Percentiles rank a stretch among this genome's conserved stretches.
Evolutionary conservation across 306 rosid genomes (phyloP).

Genomic region (Purshia tridentata): DNA sequence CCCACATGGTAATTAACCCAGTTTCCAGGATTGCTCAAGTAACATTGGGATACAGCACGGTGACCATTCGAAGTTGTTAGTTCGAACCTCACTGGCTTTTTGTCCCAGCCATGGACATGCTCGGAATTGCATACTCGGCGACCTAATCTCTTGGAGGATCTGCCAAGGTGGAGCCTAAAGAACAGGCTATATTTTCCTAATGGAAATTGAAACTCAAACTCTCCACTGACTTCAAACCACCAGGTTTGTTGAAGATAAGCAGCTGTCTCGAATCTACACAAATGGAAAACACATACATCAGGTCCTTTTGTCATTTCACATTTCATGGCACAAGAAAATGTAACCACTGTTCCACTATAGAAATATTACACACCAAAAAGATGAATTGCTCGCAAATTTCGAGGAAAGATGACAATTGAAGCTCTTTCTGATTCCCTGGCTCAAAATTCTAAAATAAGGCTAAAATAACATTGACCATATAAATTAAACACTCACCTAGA

Average conservation of each 20-base stretch:
- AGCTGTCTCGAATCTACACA: constrained; percentile 63
- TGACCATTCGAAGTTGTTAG: constrained; percentile 74
- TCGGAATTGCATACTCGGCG: constrained; percentile 64
- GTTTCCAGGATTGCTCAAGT: constrained; percentile 63
- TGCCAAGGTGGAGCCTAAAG: constrained; percentile 80
- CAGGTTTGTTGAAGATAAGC: constrained; percentile 95
- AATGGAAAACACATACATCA: background rate
- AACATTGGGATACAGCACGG: constrained; percentile 44
- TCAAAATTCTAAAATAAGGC: constrained; percentile 4
- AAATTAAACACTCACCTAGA: constrained; percentile 63
- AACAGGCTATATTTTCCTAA: constrained; percentile 56
- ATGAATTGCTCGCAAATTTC: background rate
- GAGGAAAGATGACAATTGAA: background rate
- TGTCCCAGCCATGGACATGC: constrained; percentile 80
- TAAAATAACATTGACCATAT: background rate
- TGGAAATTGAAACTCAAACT: constrained; percentile 77
- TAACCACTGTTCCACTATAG: background rate
- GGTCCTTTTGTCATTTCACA: constrained; percentile 4
- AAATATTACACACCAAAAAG: background rate
- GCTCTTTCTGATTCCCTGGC: constrained; percentile 8
- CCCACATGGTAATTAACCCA: constrained; percentile 78
- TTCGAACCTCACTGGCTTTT: constrained; percentile 70
- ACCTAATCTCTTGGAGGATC: constrained; percentile 62
- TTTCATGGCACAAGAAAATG: background rate
- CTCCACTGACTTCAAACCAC: constrained; percentile 92